Conservation (phyloP, 257 asterid species). For the Eustoma russellianum region DNA sequence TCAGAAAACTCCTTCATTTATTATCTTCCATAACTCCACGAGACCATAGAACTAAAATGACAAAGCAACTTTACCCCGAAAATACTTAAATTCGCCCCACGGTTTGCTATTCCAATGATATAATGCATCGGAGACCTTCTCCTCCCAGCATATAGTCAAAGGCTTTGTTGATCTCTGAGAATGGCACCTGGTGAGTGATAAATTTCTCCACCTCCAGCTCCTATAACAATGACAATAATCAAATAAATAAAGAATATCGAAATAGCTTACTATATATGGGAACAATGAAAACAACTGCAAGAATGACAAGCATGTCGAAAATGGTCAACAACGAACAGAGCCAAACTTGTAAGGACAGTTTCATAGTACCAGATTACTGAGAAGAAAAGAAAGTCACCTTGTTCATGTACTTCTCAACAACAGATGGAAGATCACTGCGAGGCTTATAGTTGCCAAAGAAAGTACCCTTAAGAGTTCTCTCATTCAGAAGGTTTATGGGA, state of each 20-base stretch:
- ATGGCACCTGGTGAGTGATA: conserved; percentile 28
- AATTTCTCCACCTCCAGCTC: conserved; percentile 37
- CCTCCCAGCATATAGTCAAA: conserved; percentile 34
- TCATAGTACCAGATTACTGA: too few relatives aligned
- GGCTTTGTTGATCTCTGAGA: conserved; percentile 34
- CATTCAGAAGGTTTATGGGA: conserved; percentile 58
- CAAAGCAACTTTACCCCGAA: too few relatives aligned
- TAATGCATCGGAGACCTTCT: conserved; percentile 32
- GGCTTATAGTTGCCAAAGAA: conserved; percentile 89
- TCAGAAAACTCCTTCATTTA: too few relatives aligned
- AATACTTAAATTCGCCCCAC: too few relatives aligned
- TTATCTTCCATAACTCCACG: too few relatives aligned
- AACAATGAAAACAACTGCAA: too few relatives aligned
- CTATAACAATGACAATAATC: conserved; percentile 6
- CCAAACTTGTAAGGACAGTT: too few relatives aligned
- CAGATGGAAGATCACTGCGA: conserved; percentile 52
- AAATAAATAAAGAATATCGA: too few relatives aligned
- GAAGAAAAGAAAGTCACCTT: conserved; percentile 27
- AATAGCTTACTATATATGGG: neutral
- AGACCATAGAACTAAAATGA: too few relatives aligned
- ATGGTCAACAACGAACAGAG: too few relatives aligned
- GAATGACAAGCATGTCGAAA: neutral
- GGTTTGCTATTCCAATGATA: conserved; percentile 16
- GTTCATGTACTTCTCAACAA: conserved; percentile 66
- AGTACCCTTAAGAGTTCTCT: conserved; percentile 82